Conservation (phyloP, 805 yeast genomes). For the Lachancea quebecensis region DNA sequence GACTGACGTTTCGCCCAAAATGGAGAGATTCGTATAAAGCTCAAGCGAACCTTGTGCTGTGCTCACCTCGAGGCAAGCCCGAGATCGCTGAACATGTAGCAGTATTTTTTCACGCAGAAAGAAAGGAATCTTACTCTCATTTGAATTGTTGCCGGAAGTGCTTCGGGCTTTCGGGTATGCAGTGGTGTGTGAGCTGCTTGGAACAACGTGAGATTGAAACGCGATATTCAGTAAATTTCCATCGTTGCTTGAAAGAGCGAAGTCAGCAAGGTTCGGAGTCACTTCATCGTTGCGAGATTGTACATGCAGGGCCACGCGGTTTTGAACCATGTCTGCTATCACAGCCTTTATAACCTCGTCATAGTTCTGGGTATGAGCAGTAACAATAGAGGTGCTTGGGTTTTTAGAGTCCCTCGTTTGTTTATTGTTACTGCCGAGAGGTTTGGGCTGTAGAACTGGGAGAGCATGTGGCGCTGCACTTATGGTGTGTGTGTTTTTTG, state of each 20-base stretch:
- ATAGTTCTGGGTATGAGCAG: conserved; percentile 16
- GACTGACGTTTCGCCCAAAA: conserved; percentile 52
- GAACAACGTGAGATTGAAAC: conserved; percentile 4
- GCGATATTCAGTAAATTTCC: conserved; percentile 21
- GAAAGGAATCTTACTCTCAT: conserved; percentile 11
- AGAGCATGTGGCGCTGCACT: background rate
- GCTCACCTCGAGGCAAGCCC: conserved; percentile 48
- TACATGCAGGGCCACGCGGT: conserved; percentile 18
- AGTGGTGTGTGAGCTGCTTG: conserved; percentile 1
- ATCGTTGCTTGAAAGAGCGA: conserved; percentile 25
- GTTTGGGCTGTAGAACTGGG: conserved; percentile 9
- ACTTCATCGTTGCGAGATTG: conserved; percentile 18
- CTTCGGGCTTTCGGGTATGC: conserved; percentile 1
- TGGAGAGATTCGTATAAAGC: conserved; percentile 40
- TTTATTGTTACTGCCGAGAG: background rate
- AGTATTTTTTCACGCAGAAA: conserved; percentile 35
- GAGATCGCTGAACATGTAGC: conserved; percentile 51
- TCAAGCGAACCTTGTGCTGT: conserved; percentile 20
- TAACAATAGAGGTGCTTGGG: conserved; percentile 6
- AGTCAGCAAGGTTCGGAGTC: conserved; percentile 23
- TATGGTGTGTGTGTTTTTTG: background rate
- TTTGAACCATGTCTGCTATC: conserved; percentile 21
- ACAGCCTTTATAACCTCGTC: conserved; percentile 23
- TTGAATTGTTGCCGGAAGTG: background rate
- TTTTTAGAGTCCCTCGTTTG: background rate